Percentiles rank a stretch among this genome's conserved stretches.
These are phyloP conservation scores for Raphanus raphanistrum DNA, from an alignment of 345 rosid genomes.

Conservation along the genomic window DNA sequence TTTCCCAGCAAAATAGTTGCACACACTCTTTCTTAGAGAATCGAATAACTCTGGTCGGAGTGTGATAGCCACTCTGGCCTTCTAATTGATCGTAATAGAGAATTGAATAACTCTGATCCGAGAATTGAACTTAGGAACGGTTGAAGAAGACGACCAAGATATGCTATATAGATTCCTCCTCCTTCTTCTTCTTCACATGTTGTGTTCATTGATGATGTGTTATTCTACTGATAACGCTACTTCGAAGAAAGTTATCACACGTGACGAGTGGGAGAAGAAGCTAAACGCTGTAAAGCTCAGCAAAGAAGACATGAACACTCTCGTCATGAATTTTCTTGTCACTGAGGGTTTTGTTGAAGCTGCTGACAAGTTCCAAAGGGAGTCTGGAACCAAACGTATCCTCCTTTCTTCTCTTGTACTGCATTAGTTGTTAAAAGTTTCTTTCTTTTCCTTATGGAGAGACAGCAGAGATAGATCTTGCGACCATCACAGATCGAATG, in stretches of 20 bases:
- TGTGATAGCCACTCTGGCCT: conserved; percentile 21
- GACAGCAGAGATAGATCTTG: conserved; percentile 95
- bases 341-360: conserved; percentile 98
- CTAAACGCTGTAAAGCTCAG: conserved; percentile 80
- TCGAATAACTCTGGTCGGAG: too few species aligned
- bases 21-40: too few species aligned
- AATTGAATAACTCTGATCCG: too few species aligned
- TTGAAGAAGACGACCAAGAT: conserved; percentile 55
- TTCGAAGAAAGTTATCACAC: conserved; percentile 68
- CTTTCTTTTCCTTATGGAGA: conserved; percentile 47
- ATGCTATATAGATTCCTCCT: conserved; percentile 42
- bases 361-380: conserved; percentile 84
- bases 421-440: not conserved
- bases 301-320: conserved; percentile 94
- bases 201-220: not conserved
- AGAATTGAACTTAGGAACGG: too few species aligned
- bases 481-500: conserved; percentile 88
- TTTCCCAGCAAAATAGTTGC: not conserved
- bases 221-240: conserved; percentile 42
- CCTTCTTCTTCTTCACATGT: not conserved
- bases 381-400: conserved; percentile 98
- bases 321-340: conserved; percentile 98
- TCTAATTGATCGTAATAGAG: conserved; percentile 19
- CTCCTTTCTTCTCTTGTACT: conserved; percentile 24
- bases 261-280: conserved; percentile 94